phyloP scores from a whole-genome alignment of 805 yeast genomes.

The Vanderwaltozyma yarrowii region DNA sequence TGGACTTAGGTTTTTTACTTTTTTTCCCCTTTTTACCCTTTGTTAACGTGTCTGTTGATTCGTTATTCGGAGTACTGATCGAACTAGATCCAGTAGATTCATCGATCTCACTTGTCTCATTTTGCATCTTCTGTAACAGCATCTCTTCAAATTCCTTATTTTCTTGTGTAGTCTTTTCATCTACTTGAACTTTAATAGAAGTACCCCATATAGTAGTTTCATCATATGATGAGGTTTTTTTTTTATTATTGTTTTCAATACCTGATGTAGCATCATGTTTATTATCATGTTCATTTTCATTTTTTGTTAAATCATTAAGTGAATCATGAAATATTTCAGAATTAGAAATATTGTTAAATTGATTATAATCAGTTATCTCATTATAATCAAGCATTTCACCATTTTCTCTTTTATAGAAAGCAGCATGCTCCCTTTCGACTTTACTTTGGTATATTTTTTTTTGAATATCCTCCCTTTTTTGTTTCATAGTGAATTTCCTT shows the following conservation, averaged over 20 bases:
- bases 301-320: background rate
- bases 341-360: background rate
- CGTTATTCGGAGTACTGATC: background rate
- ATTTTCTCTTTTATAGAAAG: conserved; percentile 54
- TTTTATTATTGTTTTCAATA: background rate
- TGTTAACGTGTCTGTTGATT: background rate
- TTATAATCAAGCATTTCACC: conserved; percentile 23
- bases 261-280: too few relatives aligned
- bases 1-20: conserved; percentile 37
- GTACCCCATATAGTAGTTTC: conserved; percentile 75
- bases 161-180: conserved; percentile 31
- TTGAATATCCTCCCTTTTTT: conserved; percentile 51
- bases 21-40: conserved; percentile 13
- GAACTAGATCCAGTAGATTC: background rate
- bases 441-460: conserved; percentile 45
- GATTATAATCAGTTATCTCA: background rate
- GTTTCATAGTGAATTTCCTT: conserved; percentile 37
- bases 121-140: conserved; percentile 43
- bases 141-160: conserved; percentile 40
- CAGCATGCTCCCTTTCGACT: conserved; percentile 46
- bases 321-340: background rate
- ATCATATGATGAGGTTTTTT: conserved; percentile 14
- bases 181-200: conserved; percentile 22
- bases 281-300: background rate
- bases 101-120: conserved; percentile 12